Evolutionary conservation across 1,284 basidiomycete genomes (phyloP), one percentile per base, ranked within the genome.

Genomic region (Irpex sp.): DNA sequence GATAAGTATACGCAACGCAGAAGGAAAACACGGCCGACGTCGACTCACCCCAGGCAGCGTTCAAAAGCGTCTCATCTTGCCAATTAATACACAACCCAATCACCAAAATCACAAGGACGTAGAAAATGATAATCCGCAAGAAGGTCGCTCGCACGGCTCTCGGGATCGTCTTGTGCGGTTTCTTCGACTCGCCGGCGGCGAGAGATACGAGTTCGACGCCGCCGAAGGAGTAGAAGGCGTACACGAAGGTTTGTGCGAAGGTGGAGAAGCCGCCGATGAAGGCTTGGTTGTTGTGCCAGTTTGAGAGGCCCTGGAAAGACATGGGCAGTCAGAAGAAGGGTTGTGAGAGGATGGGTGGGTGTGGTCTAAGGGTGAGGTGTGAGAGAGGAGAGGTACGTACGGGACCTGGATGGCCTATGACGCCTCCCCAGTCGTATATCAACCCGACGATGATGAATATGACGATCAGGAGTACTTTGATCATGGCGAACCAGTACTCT

Each of bases 151-250:
- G 85, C 73, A 91, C 85, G 0, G 90, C 90, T 21, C 81, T 79
- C 26, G 89, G 89, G 2, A 91, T 84, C 8, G 85, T 77, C 71
- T 83, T 82, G 73, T 82, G 80, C 0, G 88, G 88, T 66, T 81
- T 81, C 62, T 81, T 77, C 5, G 81, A 82, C 73, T 86, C 85
- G 15, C 84, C 87, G 11, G 87, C 87, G 11, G 88, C 86, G 31
- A 85, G 65, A 69, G 86, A 85, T 21, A 91, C 86, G 4, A 92
- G 84, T 67, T 91, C 89, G 36, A 89, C 87, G n/a, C 89, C 89
- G 55, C 86, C 85, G 74, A 85, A 91, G n/a, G 87, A 88, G 75
- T 86, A 91, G 66, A 85, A 86, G 3, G 83, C 85, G 61, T 76
- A 85, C 15, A 84, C 81, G 58, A 84, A 85, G 2, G 79, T 84